phyloP scores from a whole-genome alignment of 1,284 basidiomycete species.

The Pulchroboletus neoregius region DNA sequence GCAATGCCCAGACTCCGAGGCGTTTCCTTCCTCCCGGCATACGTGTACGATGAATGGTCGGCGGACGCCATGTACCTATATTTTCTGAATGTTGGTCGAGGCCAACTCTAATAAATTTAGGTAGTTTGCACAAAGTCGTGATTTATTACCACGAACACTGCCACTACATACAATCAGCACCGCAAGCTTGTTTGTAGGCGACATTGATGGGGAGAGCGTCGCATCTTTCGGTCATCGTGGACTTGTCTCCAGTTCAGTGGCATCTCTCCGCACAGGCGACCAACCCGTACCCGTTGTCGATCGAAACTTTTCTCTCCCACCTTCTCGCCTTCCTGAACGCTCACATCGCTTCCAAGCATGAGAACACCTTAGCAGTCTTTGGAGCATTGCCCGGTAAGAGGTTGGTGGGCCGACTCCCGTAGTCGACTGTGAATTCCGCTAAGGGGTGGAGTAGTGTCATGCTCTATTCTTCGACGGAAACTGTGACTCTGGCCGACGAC shows the following conservation, averaged over 20 bases:
- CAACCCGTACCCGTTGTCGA: constrained; percentile 51
- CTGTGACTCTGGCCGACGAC: constrained; percentile 36
- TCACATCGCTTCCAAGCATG: constrained; percentile 86
- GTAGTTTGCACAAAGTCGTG: too few species aligned
- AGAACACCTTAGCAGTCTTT: constrained; percentile 90
- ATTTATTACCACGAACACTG: background rate
- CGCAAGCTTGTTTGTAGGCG: too few species aligned
- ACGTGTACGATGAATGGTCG: too few species aligned
- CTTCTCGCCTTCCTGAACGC: constrained; percentile 90
- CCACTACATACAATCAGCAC: too few species aligned
- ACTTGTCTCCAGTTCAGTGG: constrained; percentile 84
- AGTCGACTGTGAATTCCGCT: background rate
- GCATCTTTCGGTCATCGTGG: constrained; percentile 78
- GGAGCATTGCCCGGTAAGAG: constrained; percentile 82
- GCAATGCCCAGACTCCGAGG: too few species aligned
- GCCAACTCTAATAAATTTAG: too few species aligned
- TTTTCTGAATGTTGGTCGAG: too few species aligned
- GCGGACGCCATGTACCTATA: too few species aligned
- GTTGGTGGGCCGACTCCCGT: constrained; percentile 42
- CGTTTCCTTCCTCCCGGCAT: too few species aligned
- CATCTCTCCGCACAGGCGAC: constrained; percentile 51
- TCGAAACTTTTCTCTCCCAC: constrained; percentile 71
- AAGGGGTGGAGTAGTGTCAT: constrained; percentile 47
- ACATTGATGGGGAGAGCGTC: constrained; percentile 55
- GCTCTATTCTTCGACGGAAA: constrained; percentile 67